Conservation (phyloP, 192 early-diverging fungal genomes). For the Entophlyctis luteolus region DNA sequence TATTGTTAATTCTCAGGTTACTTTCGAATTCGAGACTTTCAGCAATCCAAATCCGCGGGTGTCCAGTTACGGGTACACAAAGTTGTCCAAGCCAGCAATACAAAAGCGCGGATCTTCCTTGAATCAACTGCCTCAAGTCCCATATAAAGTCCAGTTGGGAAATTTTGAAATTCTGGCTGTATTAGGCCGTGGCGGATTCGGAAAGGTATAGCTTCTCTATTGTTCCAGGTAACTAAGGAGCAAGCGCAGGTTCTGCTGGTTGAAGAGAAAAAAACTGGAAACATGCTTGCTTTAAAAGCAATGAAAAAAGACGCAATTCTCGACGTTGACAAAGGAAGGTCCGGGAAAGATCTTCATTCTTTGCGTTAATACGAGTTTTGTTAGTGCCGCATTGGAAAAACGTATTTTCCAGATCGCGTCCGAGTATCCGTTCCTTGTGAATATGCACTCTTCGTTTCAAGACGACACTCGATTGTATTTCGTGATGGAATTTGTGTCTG, state of each 20-base stretch:
- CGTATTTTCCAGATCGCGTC: slow-evolving; percentile 89
- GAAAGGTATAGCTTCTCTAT: slow-evolving; percentile 55
- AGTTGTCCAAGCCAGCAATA: no score
- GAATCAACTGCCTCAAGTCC: no score
- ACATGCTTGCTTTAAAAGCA: slow-evolving; percentile 93
- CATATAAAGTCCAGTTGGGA: slow-evolving; percentile 38
- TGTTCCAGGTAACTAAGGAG: neutral
- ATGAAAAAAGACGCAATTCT: slow-evolving; percentile 92
- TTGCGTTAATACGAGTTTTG: neutral
- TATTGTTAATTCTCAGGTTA: no score
- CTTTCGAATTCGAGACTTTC: no score
- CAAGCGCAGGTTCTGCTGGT: slow-evolving; percentile 77
- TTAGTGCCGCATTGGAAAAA: slow-evolving; percentile 63
- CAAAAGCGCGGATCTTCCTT: no score
- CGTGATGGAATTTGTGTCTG: slow-evolving; percentile 96
- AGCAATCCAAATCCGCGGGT: no score
- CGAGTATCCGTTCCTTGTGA: slow-evolving; percentile 90
- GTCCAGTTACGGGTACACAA: no score
- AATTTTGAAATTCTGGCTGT: slow-evolving; percentile 70
- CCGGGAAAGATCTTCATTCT: no score
- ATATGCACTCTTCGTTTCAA: slow-evolving; percentile 94
- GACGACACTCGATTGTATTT: slow-evolving; percentile 88
- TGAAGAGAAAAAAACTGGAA: slow-evolving; percentile 70
- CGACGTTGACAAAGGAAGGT: slow-evolving; percentile 93
- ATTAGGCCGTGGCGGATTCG: slow-evolving; percentile 93